phyloP scores from a whole-genome alignment of 106 monocot genomes.

The Chionographis japonica region DNA sequence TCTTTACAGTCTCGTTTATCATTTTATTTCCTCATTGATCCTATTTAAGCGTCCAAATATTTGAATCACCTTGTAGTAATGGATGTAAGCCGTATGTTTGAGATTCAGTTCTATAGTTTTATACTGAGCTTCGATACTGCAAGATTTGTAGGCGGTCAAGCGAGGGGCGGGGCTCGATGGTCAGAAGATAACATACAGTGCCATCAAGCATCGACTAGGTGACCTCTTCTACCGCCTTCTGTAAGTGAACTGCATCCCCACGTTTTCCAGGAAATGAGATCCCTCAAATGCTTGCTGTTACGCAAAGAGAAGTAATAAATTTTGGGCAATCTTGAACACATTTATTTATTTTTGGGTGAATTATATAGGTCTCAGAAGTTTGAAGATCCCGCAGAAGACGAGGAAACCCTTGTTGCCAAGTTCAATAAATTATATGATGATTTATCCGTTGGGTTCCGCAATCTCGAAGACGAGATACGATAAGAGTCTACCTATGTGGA shows the following conservation, averaged over 20 bases:
- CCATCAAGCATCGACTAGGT: constrained; percentile 44
- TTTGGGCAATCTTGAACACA: no score
- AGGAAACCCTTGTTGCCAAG: constrained; percentile 41
- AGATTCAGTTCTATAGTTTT: no score
- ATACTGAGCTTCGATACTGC: not conserved
- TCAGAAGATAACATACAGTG: constrained; percentile 53
- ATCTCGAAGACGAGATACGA: constrained; percentile 39
- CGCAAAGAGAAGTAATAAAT: no score
- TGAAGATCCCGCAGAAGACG: constrained; percentile 55
- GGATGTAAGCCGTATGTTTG: no score
- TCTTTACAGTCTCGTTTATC: no score
- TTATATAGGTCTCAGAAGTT: constrained; percentile 46
- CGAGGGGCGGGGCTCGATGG: constrained; percentile 44
- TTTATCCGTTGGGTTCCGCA: constrained; percentile 40
- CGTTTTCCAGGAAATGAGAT: no score
- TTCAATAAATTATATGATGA: constrained; percentile 47
- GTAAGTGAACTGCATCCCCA: constrained; percentile 19
- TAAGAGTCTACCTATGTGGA: no score
- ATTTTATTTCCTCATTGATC: no score
- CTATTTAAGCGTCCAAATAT: no score
- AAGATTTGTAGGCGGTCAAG: constrained; percentile 36
- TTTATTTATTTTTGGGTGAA: no score
- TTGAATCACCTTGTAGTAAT: no score
- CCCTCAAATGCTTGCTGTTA: no score
- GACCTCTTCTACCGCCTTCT: constrained; percentile 57